A percentile compares a stretch with the other conserved stretches of the same genome.
Evolutionary conservation across 2,329 filamentous ascomycete species (phyloP).

Genomic region (Amesomyces nigricolor): DNA sequence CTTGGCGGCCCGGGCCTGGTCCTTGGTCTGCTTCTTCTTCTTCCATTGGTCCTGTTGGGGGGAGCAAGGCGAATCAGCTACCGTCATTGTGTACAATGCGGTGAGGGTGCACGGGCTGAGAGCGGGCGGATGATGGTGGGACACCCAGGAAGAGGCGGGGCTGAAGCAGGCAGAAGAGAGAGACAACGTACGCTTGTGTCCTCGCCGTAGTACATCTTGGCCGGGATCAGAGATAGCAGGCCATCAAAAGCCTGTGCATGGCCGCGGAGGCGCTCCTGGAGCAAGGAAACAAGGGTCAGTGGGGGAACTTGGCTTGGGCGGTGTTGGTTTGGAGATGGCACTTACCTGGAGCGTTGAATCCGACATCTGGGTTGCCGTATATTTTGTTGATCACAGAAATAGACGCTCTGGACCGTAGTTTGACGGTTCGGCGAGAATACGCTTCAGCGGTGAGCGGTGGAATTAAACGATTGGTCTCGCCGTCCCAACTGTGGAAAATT

Average conservation of each 20-base stretch:
- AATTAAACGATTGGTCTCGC: constrained; percentile 2
- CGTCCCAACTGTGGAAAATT: constrained; percentile 20
- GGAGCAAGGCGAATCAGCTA: constrained; percentile 6
- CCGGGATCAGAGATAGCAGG: constrained; percentile 79
- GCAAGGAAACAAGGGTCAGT: constrained; percentile 14
- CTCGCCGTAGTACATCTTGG: constrained; percentile 84
- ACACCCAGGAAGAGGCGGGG: not conserved
- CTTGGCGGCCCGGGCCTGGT: constrained; percentile 75
- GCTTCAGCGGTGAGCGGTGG: not conserved
- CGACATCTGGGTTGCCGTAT: not conserved
- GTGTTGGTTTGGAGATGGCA: not conserved
- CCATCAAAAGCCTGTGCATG: constrained; percentile 76
- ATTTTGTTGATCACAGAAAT: not conserved
- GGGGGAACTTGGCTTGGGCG: not conserved
- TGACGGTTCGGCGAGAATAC: not conserved
- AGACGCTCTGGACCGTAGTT: not conserved
- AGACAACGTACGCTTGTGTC: constrained; percentile 67
- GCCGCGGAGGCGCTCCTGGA: constrained; percentile 51
- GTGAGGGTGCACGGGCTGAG: no score
- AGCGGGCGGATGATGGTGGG: no score
- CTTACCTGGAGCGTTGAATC: constrained; percentile 26
- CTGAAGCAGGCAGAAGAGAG: constrained; percentile 1
- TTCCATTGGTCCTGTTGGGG: constrained; percentile 76
- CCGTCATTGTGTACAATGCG: not conserved
- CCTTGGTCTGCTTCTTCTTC: constrained; percentile 92